These are phyloP conservation scores for Wallemia mellicola DNA, from an alignment of 1,284 basidiomycete genomes.

Conservation along the genomic window DNA sequence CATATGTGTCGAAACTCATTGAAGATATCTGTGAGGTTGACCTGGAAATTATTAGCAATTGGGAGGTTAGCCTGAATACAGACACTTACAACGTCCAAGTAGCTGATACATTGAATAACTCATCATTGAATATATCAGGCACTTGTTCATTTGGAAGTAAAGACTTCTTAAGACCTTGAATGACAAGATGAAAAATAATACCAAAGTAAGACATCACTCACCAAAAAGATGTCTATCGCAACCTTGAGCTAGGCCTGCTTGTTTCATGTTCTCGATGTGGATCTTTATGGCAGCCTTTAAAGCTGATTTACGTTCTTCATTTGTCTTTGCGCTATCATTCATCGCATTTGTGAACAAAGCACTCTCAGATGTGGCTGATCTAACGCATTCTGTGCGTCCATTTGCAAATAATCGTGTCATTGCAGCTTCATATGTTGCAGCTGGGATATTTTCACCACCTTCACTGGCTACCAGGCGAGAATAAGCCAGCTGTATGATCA, in stretches of 20 bases:
- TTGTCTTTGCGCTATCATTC: slow-evolving; percentile 20
- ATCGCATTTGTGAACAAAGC: slow-evolving; percentile 44
- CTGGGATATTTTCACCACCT: slow-evolving; percentile 18
- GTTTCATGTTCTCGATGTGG: slow-evolving; percentile 37
- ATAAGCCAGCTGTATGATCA: slow-evolving; percentile 62
- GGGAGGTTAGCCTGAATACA: slow-evolving; percentile 9
- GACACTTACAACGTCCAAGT: slow-evolving; percentile 17
- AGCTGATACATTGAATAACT: slow-evolving; percentile 25
- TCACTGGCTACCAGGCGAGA: slow-evolving; percentile 22
- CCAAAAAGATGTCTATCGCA: slow-evolving; percentile 59
- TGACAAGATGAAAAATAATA: background rate
- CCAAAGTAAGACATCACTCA: background rate
- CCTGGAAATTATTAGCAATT: slow-evolving; percentile 40
- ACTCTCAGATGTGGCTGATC: slow-evolving; percentile 39
- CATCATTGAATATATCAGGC: slow-evolving; percentile 39
- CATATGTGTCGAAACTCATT: slow-evolving; percentile 46
- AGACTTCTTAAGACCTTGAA: slow-evolving; percentile 32
- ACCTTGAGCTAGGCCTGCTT: slow-evolving; percentile 39
- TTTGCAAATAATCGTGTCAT: slow-evolving; percentile 54
- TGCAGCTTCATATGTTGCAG: slow-evolving; percentile 65
- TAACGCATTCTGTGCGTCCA: slow-evolving; percentile 62
- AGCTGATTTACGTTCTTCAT: slow-evolving; percentile 24
- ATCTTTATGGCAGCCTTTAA: slow-evolving; percentile 35
- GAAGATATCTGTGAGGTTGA: slow-evolving; percentile 58
- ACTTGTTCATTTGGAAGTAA: slow-evolving; percentile 28